Evolutionary conservation across 441 rosid species (phyloP), one percentile per base, ranked within the genome.

Genomic region (Syzygium syzygioides): DNA sequence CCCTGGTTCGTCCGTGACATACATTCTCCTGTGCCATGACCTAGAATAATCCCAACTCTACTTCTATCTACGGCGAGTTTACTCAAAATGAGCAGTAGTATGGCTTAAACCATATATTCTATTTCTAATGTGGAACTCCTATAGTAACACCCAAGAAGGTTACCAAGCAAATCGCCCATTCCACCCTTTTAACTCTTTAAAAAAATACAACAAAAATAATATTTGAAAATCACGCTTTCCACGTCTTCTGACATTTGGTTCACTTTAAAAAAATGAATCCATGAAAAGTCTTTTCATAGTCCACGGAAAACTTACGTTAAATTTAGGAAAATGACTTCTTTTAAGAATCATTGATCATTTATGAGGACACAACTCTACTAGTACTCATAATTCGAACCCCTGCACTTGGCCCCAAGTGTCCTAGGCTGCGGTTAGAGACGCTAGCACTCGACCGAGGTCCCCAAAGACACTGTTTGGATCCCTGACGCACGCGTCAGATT

Each of bases 291-390:
- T 6, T 32, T 32, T 32, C 34, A 32, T 32, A 32, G 34, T 32
- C 34, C 7, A 34, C 4, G 3, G 34, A 64, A 30, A 64, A 64
- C 23, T 25, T 57, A 62, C n/a, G 34, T 14, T 7, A 62, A 62
- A 62, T 28, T 14, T n/a, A 62, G 4, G 18, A n/a, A 62, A n/a
- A 62, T 28, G 34, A 28, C 19, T 60, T 12, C 26, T 12, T 68
- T 10, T 68, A 6, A 34, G 19, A 68, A 68, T 34, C 8, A 5
- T 10, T 19, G 20, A 34, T 5, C 14, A 19, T 2, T 11, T 68
- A 37, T 71, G 9, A 3, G 4, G 20, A 11, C 20, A 20, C 15
- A 71, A 1, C 0, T 11, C 26, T 2, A 71, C 28, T 23, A 0
- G 0, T 6, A 37, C 50, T 71, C 1, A 20, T 2, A 20, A 15